A percentile compares a stretch with the other conserved stretches of the same genome.
Conservation (phyloP, 129 eudicot genomes). For the Ambrosia artemisiifolia region DNA sequence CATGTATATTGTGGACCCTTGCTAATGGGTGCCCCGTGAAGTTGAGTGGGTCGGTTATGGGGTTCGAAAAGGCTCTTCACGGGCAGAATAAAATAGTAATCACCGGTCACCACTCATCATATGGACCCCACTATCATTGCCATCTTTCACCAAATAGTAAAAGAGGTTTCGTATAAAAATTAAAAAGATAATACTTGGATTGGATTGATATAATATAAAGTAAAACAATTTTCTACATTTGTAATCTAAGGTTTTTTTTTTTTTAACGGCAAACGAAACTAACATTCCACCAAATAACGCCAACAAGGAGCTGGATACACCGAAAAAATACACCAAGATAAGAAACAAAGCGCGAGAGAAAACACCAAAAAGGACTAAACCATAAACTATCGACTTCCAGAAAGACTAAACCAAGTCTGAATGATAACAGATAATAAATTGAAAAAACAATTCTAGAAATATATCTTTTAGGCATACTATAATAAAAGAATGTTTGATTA, state of each 20-base stretch:
- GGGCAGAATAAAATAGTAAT: conserved; percentile 21
- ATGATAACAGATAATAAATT: no score
- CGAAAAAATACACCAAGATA: no score
- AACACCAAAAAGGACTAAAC: no score
- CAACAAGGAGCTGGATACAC: no score
- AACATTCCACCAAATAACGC: no score
- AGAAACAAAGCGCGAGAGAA: no score
- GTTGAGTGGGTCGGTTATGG: conserved; percentile 56
- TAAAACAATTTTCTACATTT: no score
- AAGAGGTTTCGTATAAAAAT: neutral
- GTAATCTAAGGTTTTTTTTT: no score
- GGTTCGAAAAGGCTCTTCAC: conserved; percentile 32
- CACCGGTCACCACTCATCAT: conserved; percentile 13
- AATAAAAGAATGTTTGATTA: neutral
- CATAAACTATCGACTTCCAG: no score
- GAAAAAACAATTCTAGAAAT: neutral
- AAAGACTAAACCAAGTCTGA: no score
- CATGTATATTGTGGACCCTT: neutral
- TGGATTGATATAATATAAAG: no score
- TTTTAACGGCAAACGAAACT: no score
- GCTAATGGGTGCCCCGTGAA: conserved; percentile 49
- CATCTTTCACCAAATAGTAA: neutral
- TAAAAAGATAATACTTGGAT: neutral
- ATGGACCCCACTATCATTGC: neutral
- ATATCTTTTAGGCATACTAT: neutral